Percentiles rank a stretch among this genome's conserved stretches.
Evolutionary conservation across 441 rosid species (phyloP).

Genomic region (Gossypium schwendimanii): DNA sequence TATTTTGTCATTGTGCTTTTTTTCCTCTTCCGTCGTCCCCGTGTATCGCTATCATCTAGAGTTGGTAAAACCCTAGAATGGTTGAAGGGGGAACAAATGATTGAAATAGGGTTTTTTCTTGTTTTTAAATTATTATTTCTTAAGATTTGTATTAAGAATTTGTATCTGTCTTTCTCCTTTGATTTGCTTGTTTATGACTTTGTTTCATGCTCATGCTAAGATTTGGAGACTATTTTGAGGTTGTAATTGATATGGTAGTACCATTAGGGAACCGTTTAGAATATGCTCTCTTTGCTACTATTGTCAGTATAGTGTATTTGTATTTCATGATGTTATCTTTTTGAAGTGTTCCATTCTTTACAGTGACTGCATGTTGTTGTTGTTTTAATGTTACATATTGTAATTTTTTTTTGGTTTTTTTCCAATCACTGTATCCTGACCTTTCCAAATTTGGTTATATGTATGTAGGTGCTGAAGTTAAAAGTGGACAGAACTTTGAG

Average conservation of each 20-base stretch:
- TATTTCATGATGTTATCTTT: background rate
- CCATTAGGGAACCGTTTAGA: background rate
- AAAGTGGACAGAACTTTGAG: constrained; percentile 34
- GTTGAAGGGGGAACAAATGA: background rate
- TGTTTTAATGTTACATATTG: background rate
- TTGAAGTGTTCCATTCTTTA: background rate
- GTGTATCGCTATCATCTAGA: background rate
- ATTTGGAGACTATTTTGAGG: too few species aligned
- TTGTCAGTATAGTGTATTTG: background rate
- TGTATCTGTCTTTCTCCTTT: background rate
- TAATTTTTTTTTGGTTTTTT: background rate
- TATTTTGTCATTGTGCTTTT: background rate
- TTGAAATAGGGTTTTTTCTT: background rate
- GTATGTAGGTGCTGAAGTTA: constrained; percentile 71
- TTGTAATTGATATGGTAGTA: too few species aligned
- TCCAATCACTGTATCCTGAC: background rate
- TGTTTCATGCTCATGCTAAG: too few species aligned
- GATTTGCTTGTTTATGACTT: too few species aligned
- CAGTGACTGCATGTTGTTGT: background rate
- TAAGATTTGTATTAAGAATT: background rate
- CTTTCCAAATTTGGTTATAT: background rate
- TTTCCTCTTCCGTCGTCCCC: too few species aligned
- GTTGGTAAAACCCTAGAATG: too few species aligned
- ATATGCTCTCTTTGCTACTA: background rate
- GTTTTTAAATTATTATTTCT: background rate